Percentiles rank a stretch among this genome's conserved stretches.
Conservation (phyloP, 2,329 filamentous ascomycete species). For the Aspergillus amoenus region DNA sequence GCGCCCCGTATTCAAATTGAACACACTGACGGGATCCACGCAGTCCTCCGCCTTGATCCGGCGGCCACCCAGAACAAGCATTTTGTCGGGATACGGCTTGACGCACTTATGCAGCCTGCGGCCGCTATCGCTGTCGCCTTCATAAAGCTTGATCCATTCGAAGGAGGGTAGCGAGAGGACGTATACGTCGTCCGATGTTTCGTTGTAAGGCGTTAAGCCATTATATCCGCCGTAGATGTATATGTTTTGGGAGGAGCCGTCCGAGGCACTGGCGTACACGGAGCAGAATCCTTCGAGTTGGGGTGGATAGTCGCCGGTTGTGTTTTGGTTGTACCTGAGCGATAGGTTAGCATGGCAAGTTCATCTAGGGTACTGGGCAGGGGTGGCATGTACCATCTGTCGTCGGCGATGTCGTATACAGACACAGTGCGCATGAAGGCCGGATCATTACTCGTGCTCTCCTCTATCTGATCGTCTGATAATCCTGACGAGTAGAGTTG, state of each 20-base stretch:
- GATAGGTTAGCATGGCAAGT: background rate
- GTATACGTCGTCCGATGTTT: slow-evolving; percentile 46
- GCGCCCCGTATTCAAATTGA: slow-evolving; percentile 13
- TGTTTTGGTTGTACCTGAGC: slow-evolving; percentile 43
- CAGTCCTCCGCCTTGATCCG: slow-evolving; percentile 4
- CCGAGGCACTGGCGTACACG: slow-evolving; percentile 38
- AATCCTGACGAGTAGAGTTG: slow-evolving; percentile 13
- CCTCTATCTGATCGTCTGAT: slow-evolving; percentile 7
- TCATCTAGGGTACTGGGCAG: too few relatives aligned
- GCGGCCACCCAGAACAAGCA: slow-evolving; percentile 43
- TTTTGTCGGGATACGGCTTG: slow-evolving; percentile 50
- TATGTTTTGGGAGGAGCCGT: slow-evolving; percentile 47
- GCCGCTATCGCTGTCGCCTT: slow-evolving; percentile 10
- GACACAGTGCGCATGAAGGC: slow-evolving; percentile 39
- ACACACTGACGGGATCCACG: slow-evolving; percentile 6
- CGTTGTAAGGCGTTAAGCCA: slow-evolving; percentile 26
- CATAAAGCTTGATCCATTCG: slow-evolving; percentile 43
- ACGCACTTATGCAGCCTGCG: slow-evolving; percentile 34
- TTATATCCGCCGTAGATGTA: slow-evolving; percentile 52
- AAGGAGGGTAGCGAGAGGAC: slow-evolving; percentile 49
- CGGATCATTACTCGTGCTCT: slow-evolving; percentile 26
- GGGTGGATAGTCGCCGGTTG: slow-evolving; percentile 37
- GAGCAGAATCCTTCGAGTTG: slow-evolving; percentile 42
- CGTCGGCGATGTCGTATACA: slow-evolving; percentile 42
- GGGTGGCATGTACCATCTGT: too few relatives aligned